Percentiles rank a stretch among this genome's conserved stretches.
Conservation (phyloP, 768 basidiomycete species). For the Rhizopogon vulgaris region DNA sequence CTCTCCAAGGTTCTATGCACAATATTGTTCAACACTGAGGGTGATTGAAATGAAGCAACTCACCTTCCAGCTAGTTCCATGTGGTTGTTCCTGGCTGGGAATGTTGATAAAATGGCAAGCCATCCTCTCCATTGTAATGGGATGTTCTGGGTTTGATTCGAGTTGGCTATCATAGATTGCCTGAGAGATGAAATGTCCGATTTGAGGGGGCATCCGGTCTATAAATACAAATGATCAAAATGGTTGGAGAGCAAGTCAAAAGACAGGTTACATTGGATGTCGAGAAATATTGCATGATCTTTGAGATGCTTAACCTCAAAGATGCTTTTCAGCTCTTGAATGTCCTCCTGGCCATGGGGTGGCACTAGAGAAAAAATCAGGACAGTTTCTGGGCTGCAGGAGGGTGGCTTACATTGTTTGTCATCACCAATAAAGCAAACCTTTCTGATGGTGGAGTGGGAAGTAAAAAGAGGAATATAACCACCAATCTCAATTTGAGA, state of each 20-base stretch:
- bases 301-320: slow-evolving; percentile 69
- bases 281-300: slow-evolving; percentile 44
- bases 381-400: slow-evolving; percentile 22
- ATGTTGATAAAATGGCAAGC: slow-evolving; percentile 70
- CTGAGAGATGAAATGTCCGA: slow-evolving; percentile 67
- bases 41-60: slow-evolving; percentile 5
- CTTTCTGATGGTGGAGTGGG: slow-evolving; percentile 36
- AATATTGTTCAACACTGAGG: neutral
- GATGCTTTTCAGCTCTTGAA: slow-evolving; percentile 60
- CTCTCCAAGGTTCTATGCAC: slow-evolving; percentile 55
- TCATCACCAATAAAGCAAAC: slow-evolving; percentile 61
- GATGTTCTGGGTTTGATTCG: slow-evolving; percentile 45
- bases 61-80: slow-evolving; percentile 36
- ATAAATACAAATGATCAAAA: slow-evolving; percentile 7
- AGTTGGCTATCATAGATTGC: slow-evolving; percentile 60
- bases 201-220: slow-evolving; percentile 84
- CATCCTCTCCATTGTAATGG: slow-evolving; percentile 30
- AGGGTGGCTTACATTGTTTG: slow-evolving; percentile 46
- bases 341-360: slow-evolving; percentile 70
- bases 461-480: slow-evolving; percentile 38
- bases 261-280: slow-evolving; percentile 63
- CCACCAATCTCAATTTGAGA: slow-evolving; percentile 58
- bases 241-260: neutral
- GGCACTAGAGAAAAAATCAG: slow-evolving; percentile 48
- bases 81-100: slow-evolving; percentile 27